Base-by-base conservation (phyloP, 2,329 filamentous ascomycete species). In the Trichophyton mentagrophytes region DNA sequence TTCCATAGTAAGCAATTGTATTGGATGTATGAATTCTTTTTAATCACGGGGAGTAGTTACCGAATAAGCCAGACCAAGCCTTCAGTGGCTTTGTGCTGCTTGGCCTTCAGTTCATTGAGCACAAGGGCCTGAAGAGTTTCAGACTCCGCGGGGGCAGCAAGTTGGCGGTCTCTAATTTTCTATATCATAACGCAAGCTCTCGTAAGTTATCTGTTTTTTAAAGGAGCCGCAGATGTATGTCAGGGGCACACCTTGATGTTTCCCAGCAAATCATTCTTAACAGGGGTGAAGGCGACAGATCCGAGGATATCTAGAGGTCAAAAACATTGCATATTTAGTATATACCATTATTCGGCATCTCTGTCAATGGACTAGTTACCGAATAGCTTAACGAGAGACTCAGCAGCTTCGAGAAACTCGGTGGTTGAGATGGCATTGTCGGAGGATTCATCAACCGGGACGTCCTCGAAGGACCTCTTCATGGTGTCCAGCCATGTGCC, bases 41-140 rank as follows among this genome's bases (percentile, higher is more conserved):
- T 13, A 22, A 27, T 11, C 13, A 25, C 27, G 6, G 51, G 20
- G 5, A 36, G 8, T 17, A 66, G 80, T 63, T 81, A 95, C 89
- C 92, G 88, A 67, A 86, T 82, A 64, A 96, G 82, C 93, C 93
- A 99, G 63, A 97, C 75, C 58, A 96, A 81, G 60, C 91, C 93
- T 77, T 96, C 91, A 11, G 90, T 87, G 60, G 93, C 92, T 61
- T 78, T 82, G 78, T 96, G 89, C 76, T 93, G 91, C 80, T 91
- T 92, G 64, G 84, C 82, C 79, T 90, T 91, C 72, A 96, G 79
- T 79, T 99, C 93, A 73, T 91, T 93, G 66, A 85, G 74, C 68
- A 88, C 87, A 57, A 97, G 88, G 55, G 86, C 83, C 77, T 99
- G 93, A 61, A 99, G 79, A 61, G 85, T 95, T 69, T 82, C 80